Evolutionary conservation across 495 filamentous ascomycete species (phyloP).

Genomic region (Xylaria curta): DNA sequence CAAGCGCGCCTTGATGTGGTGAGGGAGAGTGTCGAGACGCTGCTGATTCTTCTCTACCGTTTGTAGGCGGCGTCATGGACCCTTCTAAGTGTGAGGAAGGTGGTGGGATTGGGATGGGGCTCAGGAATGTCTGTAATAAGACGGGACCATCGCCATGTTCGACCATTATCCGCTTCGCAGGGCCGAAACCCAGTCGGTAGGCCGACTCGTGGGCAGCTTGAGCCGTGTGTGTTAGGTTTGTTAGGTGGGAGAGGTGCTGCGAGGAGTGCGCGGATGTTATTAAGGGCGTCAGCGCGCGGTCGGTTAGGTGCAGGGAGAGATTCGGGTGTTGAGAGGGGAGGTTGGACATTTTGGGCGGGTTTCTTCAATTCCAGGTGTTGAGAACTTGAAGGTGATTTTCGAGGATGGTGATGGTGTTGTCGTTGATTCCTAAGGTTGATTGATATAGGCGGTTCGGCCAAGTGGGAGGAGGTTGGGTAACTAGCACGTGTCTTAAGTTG

Average conservation of each 20-base stretch:
- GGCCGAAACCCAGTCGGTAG: slow-evolving; percentile 45
- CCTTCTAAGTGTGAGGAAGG: slow-evolving; percentile 4
- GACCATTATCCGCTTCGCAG: slow-evolving; percentile 49
- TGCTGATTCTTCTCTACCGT: background rate
- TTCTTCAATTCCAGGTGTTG: background rate
- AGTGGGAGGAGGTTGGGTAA: background rate
- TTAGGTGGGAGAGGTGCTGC: slow-evolving; percentile 41
- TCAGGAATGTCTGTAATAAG: slow-evolving; percentile 45
- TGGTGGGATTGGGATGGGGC: slow-evolving; percentile 8
- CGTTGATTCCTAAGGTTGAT: background rate
- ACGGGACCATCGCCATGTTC: slow-evolving; percentile 47
- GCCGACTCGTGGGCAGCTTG: slow-evolving; percentile 48
- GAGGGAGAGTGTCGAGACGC: background rate
- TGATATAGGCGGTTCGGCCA: background rate
- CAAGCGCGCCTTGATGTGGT: slow-evolving; percentile 26
- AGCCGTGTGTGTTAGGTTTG: slow-evolving; percentile 45
- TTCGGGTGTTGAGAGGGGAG: slow-evolving; percentile 44
- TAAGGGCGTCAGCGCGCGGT: slow-evolving; percentile 50
- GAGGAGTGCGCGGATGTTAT: slow-evolving; percentile 45
- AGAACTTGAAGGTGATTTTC: background rate
- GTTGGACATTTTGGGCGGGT: slow-evolving; percentile 38
- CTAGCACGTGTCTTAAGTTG: background rate
- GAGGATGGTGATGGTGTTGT: background rate
- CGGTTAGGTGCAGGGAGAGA: slow-evolving; percentile 49
- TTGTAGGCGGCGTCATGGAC: background rate